A percentile compares a stretch with the other conserved stretches of the same genome.
These are phyloP conservation scores for Piper betle DNA, from an alignment of 164 flowering plant genomes.

Conservation along the genomic window DNA sequence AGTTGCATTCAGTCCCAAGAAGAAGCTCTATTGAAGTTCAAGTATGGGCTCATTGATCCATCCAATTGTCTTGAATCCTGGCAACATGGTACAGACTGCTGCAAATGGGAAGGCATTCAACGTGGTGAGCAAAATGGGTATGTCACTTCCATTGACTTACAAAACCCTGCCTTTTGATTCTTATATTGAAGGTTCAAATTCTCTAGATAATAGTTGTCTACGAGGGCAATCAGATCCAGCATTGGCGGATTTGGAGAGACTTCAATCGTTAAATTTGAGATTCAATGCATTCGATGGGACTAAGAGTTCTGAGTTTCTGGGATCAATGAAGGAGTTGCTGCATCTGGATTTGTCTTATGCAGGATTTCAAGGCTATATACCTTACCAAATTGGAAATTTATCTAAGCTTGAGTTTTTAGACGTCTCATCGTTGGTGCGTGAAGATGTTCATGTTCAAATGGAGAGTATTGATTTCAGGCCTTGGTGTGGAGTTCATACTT, in stretches of 20 bases:
- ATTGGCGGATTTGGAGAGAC: not conserved
- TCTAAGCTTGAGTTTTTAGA: not conserved
- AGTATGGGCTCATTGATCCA: conserved; percentile 2
- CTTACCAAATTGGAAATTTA: not conserved
- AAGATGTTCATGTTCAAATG: too few relatives aligned
- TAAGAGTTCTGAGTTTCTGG: not conserved
- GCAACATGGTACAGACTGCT: not conserved
- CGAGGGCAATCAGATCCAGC: not conserved
- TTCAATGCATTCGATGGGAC: not conserved
- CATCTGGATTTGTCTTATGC: not conserved
- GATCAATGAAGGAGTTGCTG: not conserved
- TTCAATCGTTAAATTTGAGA: not conserved
- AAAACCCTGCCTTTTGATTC: not conserved
- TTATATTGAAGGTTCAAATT: not conserved
- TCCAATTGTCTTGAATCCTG: not conserved
- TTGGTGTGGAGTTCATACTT: not conserved
- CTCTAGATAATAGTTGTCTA: not conserved
- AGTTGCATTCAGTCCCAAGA: not conserved
- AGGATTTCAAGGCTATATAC: not conserved
- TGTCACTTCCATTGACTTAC: not conserved
- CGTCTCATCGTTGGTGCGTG: not conserved
- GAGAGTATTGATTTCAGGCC: too few relatives aligned
- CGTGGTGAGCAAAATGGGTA: conserved; percentile 1
- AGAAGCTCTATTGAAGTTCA: conserved; percentile 1
- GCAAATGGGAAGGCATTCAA: conserved; percentile 1